Percentiles rank a stretch among this genome's conserved stretches.
phyloP scores from a whole-genome alignment of 2,329 filamentous ascomycete species.

The Ilyonectria mors-panacis region DNA sequence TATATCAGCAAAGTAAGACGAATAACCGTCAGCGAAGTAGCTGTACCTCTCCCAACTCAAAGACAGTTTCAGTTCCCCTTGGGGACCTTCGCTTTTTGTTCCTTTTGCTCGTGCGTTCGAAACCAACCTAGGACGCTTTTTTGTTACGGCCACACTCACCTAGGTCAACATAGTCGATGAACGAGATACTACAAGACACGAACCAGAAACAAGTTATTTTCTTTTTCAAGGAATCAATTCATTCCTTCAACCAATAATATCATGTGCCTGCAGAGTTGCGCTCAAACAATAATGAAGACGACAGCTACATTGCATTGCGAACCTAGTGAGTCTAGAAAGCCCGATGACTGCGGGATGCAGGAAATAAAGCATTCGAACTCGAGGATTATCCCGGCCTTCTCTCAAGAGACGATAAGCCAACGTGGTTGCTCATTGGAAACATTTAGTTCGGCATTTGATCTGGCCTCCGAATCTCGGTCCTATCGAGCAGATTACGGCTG shows the following conservation, averaged over 20 bases:
- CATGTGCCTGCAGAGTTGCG: too few relatives aligned
- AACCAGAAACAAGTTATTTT: too few relatives aligned
- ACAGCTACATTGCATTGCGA: neutral
- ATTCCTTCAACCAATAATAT: too few relatives aligned
- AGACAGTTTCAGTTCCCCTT: neutral
- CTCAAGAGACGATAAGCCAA: neutral
- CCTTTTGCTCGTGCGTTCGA: neutral
- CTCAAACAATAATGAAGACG: neutral
- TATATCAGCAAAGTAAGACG: neutral
- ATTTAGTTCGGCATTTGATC: slow-evolving; percentile 7
- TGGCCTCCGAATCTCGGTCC: slow-evolving; percentile 16
- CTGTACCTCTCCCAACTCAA: neutral
- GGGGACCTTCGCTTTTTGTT: slow-evolving; percentile 3
- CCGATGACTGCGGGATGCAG: neutral
- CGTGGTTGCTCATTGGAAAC: neutral
- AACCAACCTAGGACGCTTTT: neutral
- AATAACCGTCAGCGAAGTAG: neutral
- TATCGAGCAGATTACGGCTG: neutral
- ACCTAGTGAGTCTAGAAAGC: neutral
- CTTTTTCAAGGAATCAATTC: too few relatives aligned
- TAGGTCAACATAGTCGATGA: neutral
- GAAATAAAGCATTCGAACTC: neutral
- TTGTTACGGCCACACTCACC: neutral
- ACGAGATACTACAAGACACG: too few relatives aligned
- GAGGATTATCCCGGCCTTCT: neutral